Evolutionary conservation across 2,329 filamentous ascomycete genomes (phyloP).

Genomic region (Aspergillus sp.): DNA sequence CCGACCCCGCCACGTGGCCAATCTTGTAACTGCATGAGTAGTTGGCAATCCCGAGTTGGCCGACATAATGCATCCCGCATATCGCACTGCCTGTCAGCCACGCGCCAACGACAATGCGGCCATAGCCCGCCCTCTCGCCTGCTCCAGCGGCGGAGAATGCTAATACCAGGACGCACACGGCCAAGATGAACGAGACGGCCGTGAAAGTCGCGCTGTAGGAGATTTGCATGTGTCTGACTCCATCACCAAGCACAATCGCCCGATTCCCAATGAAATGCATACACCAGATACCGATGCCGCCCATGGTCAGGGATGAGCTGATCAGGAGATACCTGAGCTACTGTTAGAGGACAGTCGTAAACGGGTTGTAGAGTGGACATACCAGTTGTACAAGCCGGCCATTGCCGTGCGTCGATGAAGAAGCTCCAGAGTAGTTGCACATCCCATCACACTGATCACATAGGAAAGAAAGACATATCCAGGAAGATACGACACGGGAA

Average conservation of each 20-base stretch:
- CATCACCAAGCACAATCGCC: conserved; percentile 61
- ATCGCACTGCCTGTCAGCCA: conserved; percentile 63
- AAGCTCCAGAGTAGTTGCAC: conserved; percentile 69
- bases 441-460: conserved; percentile 63
- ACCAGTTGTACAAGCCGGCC: conserved; percentile 62
- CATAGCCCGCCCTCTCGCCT: conserved; percentile 48
- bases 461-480: conserved; percentile 61
- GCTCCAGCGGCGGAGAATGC: conserved; percentile 63
- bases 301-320: conserved; percentile 60
- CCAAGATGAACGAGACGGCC: conserved; percentile 68
- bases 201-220: conserved; percentile 65
- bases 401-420: conserved; percentile 65
- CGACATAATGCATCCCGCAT: conserved; percentile 79
- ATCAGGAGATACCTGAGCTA: conserved; percentile 51
- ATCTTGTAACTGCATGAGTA: conserved; percentile 57
- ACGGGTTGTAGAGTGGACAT: conserved; percentile 16
- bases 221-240: conserved; percentile 56
- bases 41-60: conserved; percentile 73
- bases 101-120: conserved; percentile 55
- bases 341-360: conserved; percentile 2
- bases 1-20: conserved; percentile 56
- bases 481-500: conserved; percentile 33
- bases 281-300: conserved; percentile 64
- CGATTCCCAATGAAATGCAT: conserved; percentile 81
- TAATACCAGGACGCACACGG: conserved; percentile 61